Percentiles rank a stretch among this genome's conserved stretches.
These are phyloP conservation scores for Petunia axillaris DNA, from an alignment of 257 asterid species.

Conservation along the genomic window DNA sequence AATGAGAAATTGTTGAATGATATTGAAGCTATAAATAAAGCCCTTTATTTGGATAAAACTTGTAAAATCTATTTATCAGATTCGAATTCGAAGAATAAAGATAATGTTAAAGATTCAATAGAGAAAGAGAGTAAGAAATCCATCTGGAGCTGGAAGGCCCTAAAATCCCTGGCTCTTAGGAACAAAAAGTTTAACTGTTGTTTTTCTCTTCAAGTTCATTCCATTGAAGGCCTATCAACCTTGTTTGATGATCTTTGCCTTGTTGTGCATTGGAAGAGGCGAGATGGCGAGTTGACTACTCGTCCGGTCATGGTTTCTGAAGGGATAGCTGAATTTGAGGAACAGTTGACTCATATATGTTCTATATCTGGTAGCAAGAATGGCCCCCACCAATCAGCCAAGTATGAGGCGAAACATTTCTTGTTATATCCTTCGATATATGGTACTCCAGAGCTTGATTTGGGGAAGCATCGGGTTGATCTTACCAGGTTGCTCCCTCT, in stretches of 20 bases:
- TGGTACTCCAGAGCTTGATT: conserved; percentile 75
- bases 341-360: conserved; percentile 69
- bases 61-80: conserved; percentile 58
- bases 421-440: conserved; percentile 71
- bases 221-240: conserved; percentile 67
- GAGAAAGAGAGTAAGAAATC: conserved; percentile 73
- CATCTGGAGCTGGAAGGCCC: conserved; percentile 90
- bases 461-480: conserved; percentile 90
- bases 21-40: conserved; percentile 66
- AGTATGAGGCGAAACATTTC: conserved; percentile 83
- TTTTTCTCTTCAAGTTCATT: conserved; percentile 82
- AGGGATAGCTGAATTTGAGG: conserved; percentile 82
- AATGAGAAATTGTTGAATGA: conserved; percentile 68
- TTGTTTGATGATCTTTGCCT: conserved; percentile 61
- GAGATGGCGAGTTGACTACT: conserved; percentile 72
- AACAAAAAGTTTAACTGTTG: conserved; percentile 66
- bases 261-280: conserved; percentile 84
- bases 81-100: conserved; percentile 53
- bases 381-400: conserved; percentile 81
- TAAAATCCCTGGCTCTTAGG: conserved; percentile 76
- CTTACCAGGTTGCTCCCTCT: conserved; percentile 91
- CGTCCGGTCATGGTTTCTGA: conserved; percentile 55
- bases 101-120: conserved; percentile 48
- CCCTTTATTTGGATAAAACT: conserved; percentile 47
- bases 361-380: conserved; percentile 75